Evolutionary conservation across 768 basidiomycete genomes (phyloP).

Genomic region (Strobilomyces confusus): DNA sequence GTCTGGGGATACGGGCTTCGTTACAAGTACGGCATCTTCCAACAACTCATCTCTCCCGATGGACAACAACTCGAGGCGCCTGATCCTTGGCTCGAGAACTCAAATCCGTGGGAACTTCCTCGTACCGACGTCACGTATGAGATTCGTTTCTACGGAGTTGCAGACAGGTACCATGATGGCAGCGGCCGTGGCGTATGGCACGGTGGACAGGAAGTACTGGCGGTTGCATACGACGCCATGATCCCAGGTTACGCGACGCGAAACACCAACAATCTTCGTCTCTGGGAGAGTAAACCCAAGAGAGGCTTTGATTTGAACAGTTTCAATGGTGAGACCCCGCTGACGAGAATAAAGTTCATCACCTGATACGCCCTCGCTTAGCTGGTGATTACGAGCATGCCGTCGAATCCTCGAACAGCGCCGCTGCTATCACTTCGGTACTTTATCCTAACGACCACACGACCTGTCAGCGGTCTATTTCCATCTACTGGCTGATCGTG

Average conservation of each 20-base stretch:
- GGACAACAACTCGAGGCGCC: conserved; percentile 87
- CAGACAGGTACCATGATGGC: conserved; percentile 62
- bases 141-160: conserved; percentile 83
- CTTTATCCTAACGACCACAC: conserved; percentile 96
- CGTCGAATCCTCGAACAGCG: conserved; percentile 83
- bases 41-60: conserved; percentile 81
- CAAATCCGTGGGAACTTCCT: conserved; percentile 87
- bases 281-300: conserved; percentile 85
- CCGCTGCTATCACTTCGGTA: conserved; percentile 91
- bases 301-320: conserved; percentile 90
- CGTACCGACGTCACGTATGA: conserved; percentile 82
- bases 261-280: conserved; percentile 86
- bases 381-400: conserved; percentile 93
- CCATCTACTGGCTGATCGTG: not conserved
- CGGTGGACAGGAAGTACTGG: conserved; percentile 92
- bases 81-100: conserved; percentile 87
- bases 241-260: conserved; percentile 79
- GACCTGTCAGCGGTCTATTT: conserved; percentile 38
- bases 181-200: conserved; percentile 67
- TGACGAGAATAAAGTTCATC: not conserved
- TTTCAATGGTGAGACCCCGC: conserved; percentile 70
- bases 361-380: conserved; percentile 28
- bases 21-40: conserved; percentile 96
- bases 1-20: conserved; percentile 94
- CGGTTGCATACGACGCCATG: conserved; percentile 92